A percentile compares a stretch with the other conserved stretches of the same genome.
Evolutionary conservation across 257 asterid genomes (phyloP).

Genomic region (Perilla frutescens): DNA sequence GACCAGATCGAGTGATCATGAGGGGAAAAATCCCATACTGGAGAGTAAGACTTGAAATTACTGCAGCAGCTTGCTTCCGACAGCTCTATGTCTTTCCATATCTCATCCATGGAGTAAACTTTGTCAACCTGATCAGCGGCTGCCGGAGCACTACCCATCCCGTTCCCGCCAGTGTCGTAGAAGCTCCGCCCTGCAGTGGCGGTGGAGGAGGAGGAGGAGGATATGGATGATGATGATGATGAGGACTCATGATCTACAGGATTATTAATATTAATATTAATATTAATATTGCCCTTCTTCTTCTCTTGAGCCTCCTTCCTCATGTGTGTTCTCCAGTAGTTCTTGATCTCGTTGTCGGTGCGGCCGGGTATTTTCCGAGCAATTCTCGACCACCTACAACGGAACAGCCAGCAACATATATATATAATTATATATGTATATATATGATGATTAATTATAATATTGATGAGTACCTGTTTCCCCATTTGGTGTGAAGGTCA

Average conservation of each 20-base stretch:
- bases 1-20: conserved; percentile 46
- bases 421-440: too few relatives aligned
- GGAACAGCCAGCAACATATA: too few relatives aligned
- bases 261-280: too few relatives aligned
- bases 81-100: conserved; percentile 81
- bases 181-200: conserved; percentile 52
- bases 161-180: conserved; percentile 67
- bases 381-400: conserved; percentile 86
- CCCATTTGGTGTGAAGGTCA: conserved; percentile 84
- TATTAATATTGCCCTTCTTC: conserved; percentile 32
- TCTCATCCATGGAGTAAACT: conserved; percentile 75
- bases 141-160: neutral
- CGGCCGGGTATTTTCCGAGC: conserved; percentile 91
- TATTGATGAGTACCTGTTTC: conserved; percentile 60
- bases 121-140: conserved; percentile 6
- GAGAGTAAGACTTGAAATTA: conserved; percentile 44
- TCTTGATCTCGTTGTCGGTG: conserved; percentile 93
- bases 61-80: conserved; percentile 48
- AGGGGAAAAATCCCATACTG: conserved; percentile 53
- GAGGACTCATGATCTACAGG: conserved; percentile 36
- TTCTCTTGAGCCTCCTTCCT: conserved; percentile 80
- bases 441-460: too few relatives aligned
- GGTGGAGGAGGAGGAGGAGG: conserved; percentile 52
- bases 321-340: conserved; percentile 93
- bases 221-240: conserved; percentile 48